These are phyloP conservation scores for Inonotus obliquus DNA, from an alignment of 1,284 basidiomycete species.

Conservation along the genomic window DNA sequence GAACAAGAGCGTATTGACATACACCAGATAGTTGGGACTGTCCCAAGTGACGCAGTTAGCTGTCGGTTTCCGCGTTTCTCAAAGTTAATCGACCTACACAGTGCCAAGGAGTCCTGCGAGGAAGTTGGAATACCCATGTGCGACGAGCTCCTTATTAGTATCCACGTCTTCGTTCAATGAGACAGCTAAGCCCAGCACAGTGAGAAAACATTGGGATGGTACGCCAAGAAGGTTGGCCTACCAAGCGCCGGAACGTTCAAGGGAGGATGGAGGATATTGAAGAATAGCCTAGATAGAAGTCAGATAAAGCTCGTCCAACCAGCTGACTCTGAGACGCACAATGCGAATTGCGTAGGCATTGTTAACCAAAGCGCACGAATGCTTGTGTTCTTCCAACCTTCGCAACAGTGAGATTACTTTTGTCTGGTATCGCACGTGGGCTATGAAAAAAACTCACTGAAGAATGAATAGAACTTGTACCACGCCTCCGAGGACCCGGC, in stretches of 20 bases:
- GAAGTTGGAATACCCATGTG: slow-evolving; percentile 90
- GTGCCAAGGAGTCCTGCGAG: slow-evolving; percentile 77
- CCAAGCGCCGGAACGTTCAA: slow-evolving; percentile 92
- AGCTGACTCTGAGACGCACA: slow-evolving; percentile 43
- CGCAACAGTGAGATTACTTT: slow-evolving; percentile 5
- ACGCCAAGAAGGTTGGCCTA: slow-evolving; percentile 24
- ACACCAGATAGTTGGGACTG: slow-evolving; percentile 80
- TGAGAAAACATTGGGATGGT: not conserved
- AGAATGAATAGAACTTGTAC: slow-evolving; percentile 81
- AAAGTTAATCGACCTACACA: slow-evolving; percentile 47
- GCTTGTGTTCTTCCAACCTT: slow-evolving; percentile 59
- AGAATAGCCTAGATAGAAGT: slow-evolving; percentile 57
- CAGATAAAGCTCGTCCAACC: not conserved
- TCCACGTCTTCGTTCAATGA: slow-evolving; percentile 89
- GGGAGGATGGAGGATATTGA: slow-evolving; percentile 92
- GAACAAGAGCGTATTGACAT: slow-evolving; percentile 91
- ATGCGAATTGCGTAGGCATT: slow-evolving; percentile 76
- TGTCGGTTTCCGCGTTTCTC: not conserved
- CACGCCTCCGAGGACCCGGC: slow-evolving; percentile 59
- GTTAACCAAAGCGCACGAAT: slow-evolving; percentile 69
- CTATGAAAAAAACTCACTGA: slow-evolving; percentile 42
- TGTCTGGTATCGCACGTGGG: not conserved
- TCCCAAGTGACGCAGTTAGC: not conserved
- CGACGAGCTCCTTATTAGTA: slow-evolving; percentile 90
- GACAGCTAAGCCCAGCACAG: slow-evolving; percentile 50